Conservation (phyloP, 805 yeast genomes). For the Monosporozyma aerobia region DNA sequence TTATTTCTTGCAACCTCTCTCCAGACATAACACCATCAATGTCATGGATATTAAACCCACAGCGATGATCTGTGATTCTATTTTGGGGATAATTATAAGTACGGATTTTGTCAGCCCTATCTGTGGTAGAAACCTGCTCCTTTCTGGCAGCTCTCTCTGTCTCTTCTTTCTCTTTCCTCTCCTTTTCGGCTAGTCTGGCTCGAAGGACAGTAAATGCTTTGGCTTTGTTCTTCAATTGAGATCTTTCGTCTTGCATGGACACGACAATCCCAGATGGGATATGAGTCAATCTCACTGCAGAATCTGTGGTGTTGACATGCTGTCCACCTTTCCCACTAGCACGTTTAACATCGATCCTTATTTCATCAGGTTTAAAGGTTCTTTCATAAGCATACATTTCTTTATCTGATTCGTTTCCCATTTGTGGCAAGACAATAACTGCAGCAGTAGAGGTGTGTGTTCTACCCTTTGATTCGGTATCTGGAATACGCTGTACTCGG, state of each 20-base stretch:
- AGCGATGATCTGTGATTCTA: constrained; percentile 88
- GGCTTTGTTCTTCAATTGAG: constrained; percentile 90
- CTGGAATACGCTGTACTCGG: constrained; percentile 89
- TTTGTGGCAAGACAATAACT: constrained; percentile 82
- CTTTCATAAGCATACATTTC: constrained; percentile 48
- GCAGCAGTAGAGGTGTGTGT: constrained; percentile 96
- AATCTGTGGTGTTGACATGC: constrained; percentile 94
- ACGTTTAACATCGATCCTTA: constrained; percentile 92
- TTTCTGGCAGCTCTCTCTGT: constrained; percentile 60
- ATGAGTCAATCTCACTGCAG: constrained; percentile 90
- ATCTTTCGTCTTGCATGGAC: constrained; percentile 86
- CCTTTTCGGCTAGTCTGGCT: constrained; percentile 76
- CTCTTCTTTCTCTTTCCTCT: constrained; percentile 52
- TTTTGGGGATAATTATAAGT: constrained; percentile 92
- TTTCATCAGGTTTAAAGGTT: constrained; percentile 75
- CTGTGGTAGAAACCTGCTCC: constrained; percentile 81
- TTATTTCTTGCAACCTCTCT: constrained; percentile 43
- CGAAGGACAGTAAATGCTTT: constrained; percentile 78
- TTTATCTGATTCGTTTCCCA: constrained; percentile 46
- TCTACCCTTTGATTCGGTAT: constrained; percentile 87
- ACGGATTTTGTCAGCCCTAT: constrained; percentile 84
- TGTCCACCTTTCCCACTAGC: constrained; percentile 98
- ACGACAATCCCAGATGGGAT: constrained; percentile 85
- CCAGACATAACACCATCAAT: constrained; percentile 60
- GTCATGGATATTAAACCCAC: constrained; percentile 72